Base-by-base conservation (phyloP, 2,329 filamentous ascomycete species). In the Rutstroemia sp. region DNA sequence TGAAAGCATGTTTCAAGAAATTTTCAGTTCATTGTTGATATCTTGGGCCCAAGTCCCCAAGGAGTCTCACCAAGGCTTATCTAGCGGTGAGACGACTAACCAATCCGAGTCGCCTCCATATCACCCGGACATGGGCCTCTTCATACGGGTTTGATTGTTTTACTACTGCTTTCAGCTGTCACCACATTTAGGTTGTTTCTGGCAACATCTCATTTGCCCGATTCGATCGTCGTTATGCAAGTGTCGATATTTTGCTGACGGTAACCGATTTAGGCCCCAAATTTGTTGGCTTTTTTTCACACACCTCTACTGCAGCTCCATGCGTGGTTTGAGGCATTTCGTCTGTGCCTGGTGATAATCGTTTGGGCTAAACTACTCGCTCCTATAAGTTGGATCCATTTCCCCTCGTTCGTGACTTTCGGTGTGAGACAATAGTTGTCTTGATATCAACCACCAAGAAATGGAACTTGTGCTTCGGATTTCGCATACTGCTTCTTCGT, bases 301-400 rank as follows among this genome's bases (percentile, higher is more conserved):
- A 44, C 46, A 16, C 30, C 16, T 38, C 9, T 48, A n/a, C 38
- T 55, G 19, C 27, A 50, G 10, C 25, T 23, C n/a, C 30, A 39
- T 51, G 53, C 47, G 47, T 51, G 47, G 42, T 47, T 47, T 51
- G 53, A 56, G 53, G 53, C 47, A 51, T 56, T 55, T 55, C 47
- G 21, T 27, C 21, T 46, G 21, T 47, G 21, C 44, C 44, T 47
- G 44, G 44, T 47, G 44, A 47, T 47, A 47, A 47, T 47, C 30
- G 19, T 27, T 30, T 27, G 36, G 36, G 38, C 10, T 44, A 44
- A 30, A 17, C 17, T 34, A n/a, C 14, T 23, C 19, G 21, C 44
- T 30, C 42, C 45, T 55, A 55, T 55, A 56, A 51, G 50, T 51
- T 56, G 53, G 30, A 51, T 38, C 12, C 53, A 56, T 56, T 56